Percentiles rank a stretch among this genome's conserved stretches.
These are phyloP conservation scores for Suhomyces anneliseae DNA, from an alignment of 1,139 yeast genomes.

Conservation along the genomic window DNA sequence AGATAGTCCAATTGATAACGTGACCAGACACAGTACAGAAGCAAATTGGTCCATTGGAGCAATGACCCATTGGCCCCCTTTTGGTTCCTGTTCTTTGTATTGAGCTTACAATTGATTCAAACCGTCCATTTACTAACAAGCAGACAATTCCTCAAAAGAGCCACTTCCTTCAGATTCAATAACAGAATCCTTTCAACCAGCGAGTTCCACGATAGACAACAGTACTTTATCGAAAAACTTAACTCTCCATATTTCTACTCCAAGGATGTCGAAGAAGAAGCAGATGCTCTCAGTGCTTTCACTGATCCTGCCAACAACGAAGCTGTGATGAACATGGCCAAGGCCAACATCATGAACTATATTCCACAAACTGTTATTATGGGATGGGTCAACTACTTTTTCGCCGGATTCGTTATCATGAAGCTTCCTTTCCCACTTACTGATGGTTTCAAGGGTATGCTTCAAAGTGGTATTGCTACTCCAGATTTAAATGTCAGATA, in stretches of 20 bases:
- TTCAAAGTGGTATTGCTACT: conserved; percentile 85
- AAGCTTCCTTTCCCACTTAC: conserved; percentile 68
- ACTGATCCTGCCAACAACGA: conserved; percentile 73
- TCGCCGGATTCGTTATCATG: conserved; percentile 85
- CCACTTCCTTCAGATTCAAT: conserved; percentile 52
- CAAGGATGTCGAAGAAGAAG: conserved; percentile 38
- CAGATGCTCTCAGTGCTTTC: conserved; percentile 58
- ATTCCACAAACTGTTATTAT: conserved; percentile 90
- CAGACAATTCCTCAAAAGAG: conserved; percentile 55
- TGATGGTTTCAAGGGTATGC: conserved; percentile 83
- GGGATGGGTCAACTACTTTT: conserved; percentile 96
- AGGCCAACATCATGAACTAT: conserved; percentile 77
- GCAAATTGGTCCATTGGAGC: too few species aligned
- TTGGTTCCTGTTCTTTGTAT: too few species aligned
- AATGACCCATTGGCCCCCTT: too few species aligned
- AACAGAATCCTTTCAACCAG: conserved; percentile 41
- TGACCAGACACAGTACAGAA: too few species aligned
- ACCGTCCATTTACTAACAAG: conserved; percentile 6
- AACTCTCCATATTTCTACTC: conserved; percentile 53
- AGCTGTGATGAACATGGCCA: conserved; percentile 75
- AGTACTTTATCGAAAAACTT: conserved; percentile 44
- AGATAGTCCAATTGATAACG: too few species aligned
- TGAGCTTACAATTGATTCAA: not conserved
- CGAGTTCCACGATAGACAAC: conserved; percentile 52
- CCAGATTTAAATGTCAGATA: conserved; percentile 85